phyloP scores from a whole-genome alignment of 257 asterid species.

The Paraleonurus japonicus region DNA sequence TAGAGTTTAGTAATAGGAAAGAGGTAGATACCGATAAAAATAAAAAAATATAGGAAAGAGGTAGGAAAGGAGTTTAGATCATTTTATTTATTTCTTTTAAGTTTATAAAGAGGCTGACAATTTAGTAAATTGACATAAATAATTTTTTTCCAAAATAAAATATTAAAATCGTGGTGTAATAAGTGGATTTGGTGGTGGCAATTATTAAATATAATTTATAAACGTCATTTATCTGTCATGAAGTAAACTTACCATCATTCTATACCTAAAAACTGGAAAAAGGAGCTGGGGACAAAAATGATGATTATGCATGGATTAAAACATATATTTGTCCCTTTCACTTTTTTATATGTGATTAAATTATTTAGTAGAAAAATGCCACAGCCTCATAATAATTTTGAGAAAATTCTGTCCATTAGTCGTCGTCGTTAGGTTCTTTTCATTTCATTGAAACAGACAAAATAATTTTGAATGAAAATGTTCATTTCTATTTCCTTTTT shows the following conservation, averaged over 20 bases:
- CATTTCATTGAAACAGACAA: not conserved
- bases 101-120: no score
- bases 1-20: no score
- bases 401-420: not conserved
- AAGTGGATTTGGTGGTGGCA: no score
- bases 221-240: not conserved
- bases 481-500: not conserved
- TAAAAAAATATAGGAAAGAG: no score
- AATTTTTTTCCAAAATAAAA: no score
- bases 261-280: not conserved
- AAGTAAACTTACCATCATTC: conserved; percentile 8
- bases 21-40: no score
- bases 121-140: no score
- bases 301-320: conserved; percentile 4
- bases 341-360: not conserved
- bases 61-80: no score
- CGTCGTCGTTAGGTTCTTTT: not conserved
- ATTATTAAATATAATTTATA: no score
- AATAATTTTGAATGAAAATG: not conserved
- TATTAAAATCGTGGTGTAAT: no score
- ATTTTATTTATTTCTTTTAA: no score
- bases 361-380: not conserved
- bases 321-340: not conserved
- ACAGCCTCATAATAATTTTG: conserved; percentile 13
- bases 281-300: not conserved